These are phyloP conservation scores for Calonectria pseudoreteaudii DNA, from an alignment of 2,329 filamentous ascomycete species.

Conservation along the genomic window DNA sequence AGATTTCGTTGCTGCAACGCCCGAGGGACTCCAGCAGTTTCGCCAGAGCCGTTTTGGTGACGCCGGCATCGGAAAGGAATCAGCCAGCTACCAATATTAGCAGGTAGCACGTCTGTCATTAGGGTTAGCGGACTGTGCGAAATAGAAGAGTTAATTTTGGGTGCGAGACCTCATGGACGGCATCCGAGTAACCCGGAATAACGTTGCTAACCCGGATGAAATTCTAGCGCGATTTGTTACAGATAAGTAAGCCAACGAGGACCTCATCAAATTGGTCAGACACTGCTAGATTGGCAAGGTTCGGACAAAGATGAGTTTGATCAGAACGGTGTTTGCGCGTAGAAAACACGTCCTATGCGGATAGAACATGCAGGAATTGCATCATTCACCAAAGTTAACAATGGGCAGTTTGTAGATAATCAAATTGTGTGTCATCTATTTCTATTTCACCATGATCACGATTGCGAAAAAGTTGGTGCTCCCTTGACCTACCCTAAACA, in stretches of 20 bases:
- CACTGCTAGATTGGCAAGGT: neutral
- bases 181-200: neutral
- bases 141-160: neutral
- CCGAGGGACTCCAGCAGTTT: no score
- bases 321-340: neutral
- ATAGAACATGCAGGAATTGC: no score
- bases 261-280: neutral
- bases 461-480: no score
- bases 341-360: neutral
- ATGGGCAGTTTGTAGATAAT: no score
- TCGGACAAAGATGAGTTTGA: neutral
- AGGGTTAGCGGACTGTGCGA: neutral
- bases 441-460: no score
- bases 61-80: neutral
- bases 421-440: no score
- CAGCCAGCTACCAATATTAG: neutral
- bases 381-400: no score
- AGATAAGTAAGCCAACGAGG: neutral
- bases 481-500: no score
- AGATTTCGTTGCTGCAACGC: no score
- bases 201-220: neutral
- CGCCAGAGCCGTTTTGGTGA: no score
- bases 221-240: neutral
- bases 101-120: neutral
- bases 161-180: neutral